A percentile compares a stretch with the other conserved stretches of the same genome.
Conservation (phyloP, 2,329 filamentous ascomycete species). For the Aspergillus pseudonomiae region DNA sequence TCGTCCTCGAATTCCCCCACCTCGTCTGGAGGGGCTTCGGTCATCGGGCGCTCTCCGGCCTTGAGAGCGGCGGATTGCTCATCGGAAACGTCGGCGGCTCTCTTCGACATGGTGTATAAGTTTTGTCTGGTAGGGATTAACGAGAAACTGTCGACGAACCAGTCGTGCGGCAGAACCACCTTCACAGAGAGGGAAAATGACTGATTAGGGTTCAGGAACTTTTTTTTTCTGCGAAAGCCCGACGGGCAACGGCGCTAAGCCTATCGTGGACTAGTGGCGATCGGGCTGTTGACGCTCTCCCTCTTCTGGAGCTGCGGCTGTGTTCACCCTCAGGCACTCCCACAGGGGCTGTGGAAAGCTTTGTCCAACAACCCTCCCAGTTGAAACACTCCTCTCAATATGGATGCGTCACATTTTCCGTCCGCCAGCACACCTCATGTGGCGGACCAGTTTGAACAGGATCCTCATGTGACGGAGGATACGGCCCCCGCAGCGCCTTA, state of each 20-base stretch:
- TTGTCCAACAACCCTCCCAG: background rate
- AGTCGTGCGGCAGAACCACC: constrained; percentile 25
- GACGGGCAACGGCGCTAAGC: constrained; percentile 29
- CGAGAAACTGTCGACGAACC: constrained; percentile 21
- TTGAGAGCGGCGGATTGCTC: constrained; percentile 59
- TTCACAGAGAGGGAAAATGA: constrained; percentile 11
- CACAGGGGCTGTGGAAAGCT: constrained; percentile 8
- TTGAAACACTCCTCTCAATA: constrained; percentile 15
- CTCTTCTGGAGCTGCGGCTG: constrained; percentile 21
- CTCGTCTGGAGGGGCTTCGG: constrained; percentile 53
- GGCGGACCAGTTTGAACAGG: constrained; percentile 24
- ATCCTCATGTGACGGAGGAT: constrained; percentile 40
- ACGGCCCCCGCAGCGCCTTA: constrained; percentile 26
- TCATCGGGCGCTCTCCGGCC: constrained; percentile 62
- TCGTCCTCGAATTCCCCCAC: constrained; percentile 71
- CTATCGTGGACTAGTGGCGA: constrained; percentile 39
- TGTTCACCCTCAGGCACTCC: constrained; percentile 19
- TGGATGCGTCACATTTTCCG: constrained; percentile 33
- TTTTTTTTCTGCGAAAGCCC: constrained; percentile 36
- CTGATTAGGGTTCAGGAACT: constrained; percentile 27
- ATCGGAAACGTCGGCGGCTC: constrained; percentile 57
- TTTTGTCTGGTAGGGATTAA: constrained; percentile 2
- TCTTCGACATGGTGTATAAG: constrained; percentile 59
- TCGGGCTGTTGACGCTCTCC: constrained; percentile 21
- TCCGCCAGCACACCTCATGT: constrained; percentile 24